Percentiles rank a stretch among this genome's conserved stretches.
phyloP scores from a whole-genome alignment of 1,139 yeast species.

The Schizosaccharomyces versatilis region DNA sequence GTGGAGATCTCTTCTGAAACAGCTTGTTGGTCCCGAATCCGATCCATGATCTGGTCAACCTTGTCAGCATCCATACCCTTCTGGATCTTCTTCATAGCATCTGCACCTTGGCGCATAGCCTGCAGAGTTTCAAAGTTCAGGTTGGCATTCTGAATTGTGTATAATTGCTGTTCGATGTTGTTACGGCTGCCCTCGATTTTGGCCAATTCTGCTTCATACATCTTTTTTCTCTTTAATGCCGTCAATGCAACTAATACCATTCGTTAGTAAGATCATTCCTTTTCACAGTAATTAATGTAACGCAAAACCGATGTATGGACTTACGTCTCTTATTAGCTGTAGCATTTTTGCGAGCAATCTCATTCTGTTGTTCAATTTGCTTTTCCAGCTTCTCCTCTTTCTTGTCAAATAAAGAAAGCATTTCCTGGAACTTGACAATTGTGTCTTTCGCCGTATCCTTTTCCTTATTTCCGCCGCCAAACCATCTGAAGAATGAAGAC shows the following conservation, averaged over 20 bases:
- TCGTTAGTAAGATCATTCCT: not conserved
- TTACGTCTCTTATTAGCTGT: constrained; percentile 40
- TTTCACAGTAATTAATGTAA: not conserved
- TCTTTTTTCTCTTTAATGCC: constrained; percentile 76
- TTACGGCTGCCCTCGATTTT: constrained; percentile 78
- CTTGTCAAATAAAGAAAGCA: constrained; percentile 65
- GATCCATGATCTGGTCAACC: constrained; percentile 97
- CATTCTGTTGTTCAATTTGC: constrained; percentile 66
- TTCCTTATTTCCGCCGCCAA: constrained; percentile 34
- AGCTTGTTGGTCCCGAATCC: constrained; percentile 88
- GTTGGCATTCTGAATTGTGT: constrained; percentile 83
- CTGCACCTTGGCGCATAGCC: constrained; percentile 95
- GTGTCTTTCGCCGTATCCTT: constrained; percentile 84
- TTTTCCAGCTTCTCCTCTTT: constrained; percentile 62
- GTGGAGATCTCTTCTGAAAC: constrained; percentile 87
- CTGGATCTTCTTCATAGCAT: constrained; percentile 89
- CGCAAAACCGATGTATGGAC: constrained; percentile 2
- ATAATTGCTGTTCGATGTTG: constrained; percentile 68
- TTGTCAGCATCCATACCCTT: constrained; percentile 88
- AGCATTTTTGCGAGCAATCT: constrained; percentile 50
- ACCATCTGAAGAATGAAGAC: not conserved
- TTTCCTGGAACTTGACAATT: constrained; percentile 71
- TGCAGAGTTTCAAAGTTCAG: constrained; percentile 93
- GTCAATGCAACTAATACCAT: constrained; percentile 37
- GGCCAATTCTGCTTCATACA: constrained; percentile 49